Conservation (phyloP, 2,329 filamentous ascomycete genomes). For the Talaromyces albobiverticillius region DNA sequence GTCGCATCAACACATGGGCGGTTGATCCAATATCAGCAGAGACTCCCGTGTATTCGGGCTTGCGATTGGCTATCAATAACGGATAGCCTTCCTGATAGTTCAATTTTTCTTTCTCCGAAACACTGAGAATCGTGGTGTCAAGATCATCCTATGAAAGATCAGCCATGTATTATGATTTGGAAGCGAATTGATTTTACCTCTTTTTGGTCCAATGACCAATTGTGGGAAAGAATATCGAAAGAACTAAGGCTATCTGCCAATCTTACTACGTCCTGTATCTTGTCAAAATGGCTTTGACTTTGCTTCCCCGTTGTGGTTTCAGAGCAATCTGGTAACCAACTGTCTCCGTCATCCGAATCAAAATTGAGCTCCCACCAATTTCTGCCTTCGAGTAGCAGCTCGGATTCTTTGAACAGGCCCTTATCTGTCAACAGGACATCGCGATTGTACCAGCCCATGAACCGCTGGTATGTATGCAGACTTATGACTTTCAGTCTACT, state of each 20-base stretch:
- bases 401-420: conserved; percentile 54
- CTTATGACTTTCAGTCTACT: conserved; percentile 75
- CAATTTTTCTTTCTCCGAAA: conserved; percentile 52
- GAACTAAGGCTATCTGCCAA: conserved; percentile 34
- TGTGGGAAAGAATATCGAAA: conserved; percentile 33
- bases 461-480: conserved; percentile 69
- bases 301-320: conserved; percentile 14
- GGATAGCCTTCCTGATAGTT: conserved; percentile 55
- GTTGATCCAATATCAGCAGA: conserved; percentile 32
- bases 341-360: conserved; percentile 44
- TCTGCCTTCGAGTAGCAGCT: conserved; percentile 64
- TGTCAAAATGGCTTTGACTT: conserved; percentile 24
- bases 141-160: conserved; percentile 46
- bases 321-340: conserved; percentile 47
- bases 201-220: conserved; percentile 24
- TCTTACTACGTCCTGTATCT: conserved; percentile 26
- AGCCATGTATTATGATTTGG: background rate
- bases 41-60: conserved; percentile 44
- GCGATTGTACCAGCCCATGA: conserved; percentile 73
- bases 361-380: conserved; percentile 66
- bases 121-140: conserved; percentile 62
- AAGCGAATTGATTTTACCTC: conserved; percentile 24
- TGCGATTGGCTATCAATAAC: conserved; percentile 52
- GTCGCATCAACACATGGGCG: conserved; percentile 27
- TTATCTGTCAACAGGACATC: conserved; percentile 51